A percentile compares a stretch with the other conserved stretches of the same genome.
Evolutionary conservation across 2,329 filamentous ascomycete genomes (phyloP).

Genomic region (Coniosporium tulheliwenetii): DNA sequence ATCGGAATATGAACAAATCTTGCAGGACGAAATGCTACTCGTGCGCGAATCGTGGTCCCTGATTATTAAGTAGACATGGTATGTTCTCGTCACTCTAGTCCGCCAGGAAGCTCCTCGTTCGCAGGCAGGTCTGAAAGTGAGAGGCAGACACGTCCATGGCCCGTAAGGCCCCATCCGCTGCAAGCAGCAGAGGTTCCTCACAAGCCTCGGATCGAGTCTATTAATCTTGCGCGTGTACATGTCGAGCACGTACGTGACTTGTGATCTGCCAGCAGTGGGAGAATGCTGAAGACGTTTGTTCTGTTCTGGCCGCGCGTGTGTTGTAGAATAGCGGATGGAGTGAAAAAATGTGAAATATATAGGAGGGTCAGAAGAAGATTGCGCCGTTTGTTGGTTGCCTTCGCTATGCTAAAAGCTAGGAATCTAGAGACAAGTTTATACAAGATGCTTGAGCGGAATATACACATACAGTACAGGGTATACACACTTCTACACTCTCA

Average conservation of each 20-base stretch:
- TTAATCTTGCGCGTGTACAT: neutral
- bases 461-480: slow-evolving; percentile 4
- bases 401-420: neutral
- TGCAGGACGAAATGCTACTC: too few species aligned
- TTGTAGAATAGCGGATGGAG: slow-evolving; percentile 2
- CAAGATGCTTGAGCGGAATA: neutral
- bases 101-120: neutral
- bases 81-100: slow-evolving; percentile 1
- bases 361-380: neutral
- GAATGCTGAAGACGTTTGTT: slow-evolving; percentile 32
- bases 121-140: slow-evolving; percentile 1
- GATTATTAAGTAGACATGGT: too few species aligned
- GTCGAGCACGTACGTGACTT: slow-evolving; percentile 17
- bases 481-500: slow-evolving; percentile 1
- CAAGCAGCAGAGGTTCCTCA: neutral
- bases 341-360: slow-evolving; percentile 1
- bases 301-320: slow-evolving; percentile 36
- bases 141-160: neutral
- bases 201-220: neutral
- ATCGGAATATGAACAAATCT: too few species aligned
- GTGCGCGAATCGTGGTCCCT: too few species aligned
- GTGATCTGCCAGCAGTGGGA: slow-evolving; percentile 35
- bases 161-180: neutral
- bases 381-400: neutral
- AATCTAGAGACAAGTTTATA: slow-evolving; percentile 1